phyloP scores from a whole-genome alignment of 257 asterid species.

The Scutellaria baicalensis region DNA sequence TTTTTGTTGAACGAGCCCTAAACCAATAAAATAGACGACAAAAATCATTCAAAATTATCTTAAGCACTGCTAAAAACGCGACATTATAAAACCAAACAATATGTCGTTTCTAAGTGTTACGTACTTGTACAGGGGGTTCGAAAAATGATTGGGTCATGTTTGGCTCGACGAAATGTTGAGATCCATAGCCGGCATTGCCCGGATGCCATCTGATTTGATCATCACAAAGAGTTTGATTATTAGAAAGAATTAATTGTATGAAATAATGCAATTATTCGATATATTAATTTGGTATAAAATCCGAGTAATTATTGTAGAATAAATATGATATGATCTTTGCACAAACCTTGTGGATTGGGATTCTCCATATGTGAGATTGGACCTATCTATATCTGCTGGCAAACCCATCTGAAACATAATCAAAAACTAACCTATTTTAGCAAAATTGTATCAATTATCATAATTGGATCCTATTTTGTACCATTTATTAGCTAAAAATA shows the following conservation, averaged over 20 bases:
- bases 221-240: not conserved
- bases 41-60: too few relatives aligned
- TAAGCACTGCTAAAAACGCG: too few relatives aligned
- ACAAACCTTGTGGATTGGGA: slow-evolving; percentile 56
- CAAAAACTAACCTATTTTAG: not conserved
- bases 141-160: slow-evolving; percentile 49
- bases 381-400: slow-evolving; percentile 51
- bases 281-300: not conserved
- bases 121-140: slow-evolving; percentile 50
- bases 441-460: too few relatives aligned
- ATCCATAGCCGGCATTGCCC: slow-evolving; percentile 36
- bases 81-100: too few relatives aligned
- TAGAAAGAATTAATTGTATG: not conserved
- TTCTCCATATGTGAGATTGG: slow-evolving; percentile 50
- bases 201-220: slow-evolving; percentile 62
- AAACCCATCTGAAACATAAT: slow-evolving; percentile 48
- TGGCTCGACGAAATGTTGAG: slow-evolving; percentile 51
- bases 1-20: slow-evolving; percentile 44
- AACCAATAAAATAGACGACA: not conserved
- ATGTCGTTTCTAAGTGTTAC: too few relatives aligned
- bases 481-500: not conserved
- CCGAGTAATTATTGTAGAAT: not conserved
- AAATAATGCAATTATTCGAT: not conserved
- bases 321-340: not conserved
- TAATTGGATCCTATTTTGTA: not conserved